phyloP scores from a whole-genome alignment of 345 rosid species.

The Lepidium sativum region DNA sequence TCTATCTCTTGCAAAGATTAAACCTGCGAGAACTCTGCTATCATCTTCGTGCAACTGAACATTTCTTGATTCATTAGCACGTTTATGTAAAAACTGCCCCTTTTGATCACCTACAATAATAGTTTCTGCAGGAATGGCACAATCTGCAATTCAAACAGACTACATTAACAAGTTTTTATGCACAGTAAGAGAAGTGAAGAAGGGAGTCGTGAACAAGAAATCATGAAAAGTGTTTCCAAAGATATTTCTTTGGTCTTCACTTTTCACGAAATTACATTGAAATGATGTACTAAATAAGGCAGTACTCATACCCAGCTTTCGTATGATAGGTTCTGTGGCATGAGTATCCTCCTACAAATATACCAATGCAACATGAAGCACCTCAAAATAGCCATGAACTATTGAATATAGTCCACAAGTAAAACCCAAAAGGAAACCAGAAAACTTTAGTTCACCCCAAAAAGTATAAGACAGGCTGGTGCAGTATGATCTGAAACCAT shows the following conservation, averaged over 20 bases:
- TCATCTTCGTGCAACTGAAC: background rate
- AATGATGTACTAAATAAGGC: background rate
- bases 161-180: background rate
- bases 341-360: constrained; percentile 34
- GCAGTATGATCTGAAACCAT: constrained; percentile 46
- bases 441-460: constrained; percentile 46
- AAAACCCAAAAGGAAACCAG: background rate
- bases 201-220: background rate
- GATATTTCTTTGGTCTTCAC: background rate
- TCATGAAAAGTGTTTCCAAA: background rate
- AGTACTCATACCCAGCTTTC: constrained; percentile 51
- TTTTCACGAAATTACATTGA: background rate
- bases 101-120: constrained; percentile 63
- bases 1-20: constrained; percentile 64
- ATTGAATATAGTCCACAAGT: background rate
- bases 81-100: constrained; percentile 35
- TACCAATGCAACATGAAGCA: constrained; percentile 1
- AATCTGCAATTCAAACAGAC: constrained; percentile 41
- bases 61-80: constrained; percentile 23
- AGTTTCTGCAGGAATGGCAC: constrained; percentile 61
- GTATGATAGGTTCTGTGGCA: constrained; percentile 41
- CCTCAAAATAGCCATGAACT: background rate
- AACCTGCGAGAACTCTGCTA: constrained; percentile 40
- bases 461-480: constrained; percentile 60
- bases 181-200: background rate